A percentile compares a stretch with the other conserved stretches of the same genome.
Conservation (phyloP, 2,329 filamentous ascomycete species). For the Hypoxylon sp. region DNA sequence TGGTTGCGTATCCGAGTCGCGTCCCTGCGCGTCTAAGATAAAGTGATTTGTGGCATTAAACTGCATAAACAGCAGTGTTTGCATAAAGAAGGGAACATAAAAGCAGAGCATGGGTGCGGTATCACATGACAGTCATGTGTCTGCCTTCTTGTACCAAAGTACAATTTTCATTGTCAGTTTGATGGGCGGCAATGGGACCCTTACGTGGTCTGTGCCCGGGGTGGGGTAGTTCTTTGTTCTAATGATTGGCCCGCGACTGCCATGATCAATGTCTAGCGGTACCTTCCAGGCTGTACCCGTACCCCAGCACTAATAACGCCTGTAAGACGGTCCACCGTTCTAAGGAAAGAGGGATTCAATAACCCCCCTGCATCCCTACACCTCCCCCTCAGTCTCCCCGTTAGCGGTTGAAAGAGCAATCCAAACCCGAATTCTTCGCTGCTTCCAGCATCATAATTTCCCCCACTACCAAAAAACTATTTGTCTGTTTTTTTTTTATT, state of each 20-base stretch:
- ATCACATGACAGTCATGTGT: constrained; percentile 40
- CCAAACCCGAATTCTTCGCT: constrained; percentile 42
- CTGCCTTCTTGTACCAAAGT: too few species aligned
- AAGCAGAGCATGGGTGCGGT: constrained; percentile 18
- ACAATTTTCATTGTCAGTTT: background rate
- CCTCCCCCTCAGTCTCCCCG: constrained; percentile 17
- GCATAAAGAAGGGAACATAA: constrained; percentile 3
- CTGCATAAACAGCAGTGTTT: background rate
- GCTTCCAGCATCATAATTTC: constrained; percentile 43
- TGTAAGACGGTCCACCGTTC: background rate
- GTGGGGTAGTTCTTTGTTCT: background rate
- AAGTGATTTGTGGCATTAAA: constrained; percentile 7
- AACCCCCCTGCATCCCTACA: too few species aligned
- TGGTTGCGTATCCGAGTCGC: constrained; percentile 6
- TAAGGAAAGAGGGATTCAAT: too few species aligned
- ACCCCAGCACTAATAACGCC: too few species aligned
- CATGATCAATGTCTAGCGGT: constrained; percentile 5
- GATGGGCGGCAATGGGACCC: background rate
- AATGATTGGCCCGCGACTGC: constrained; percentile 12
- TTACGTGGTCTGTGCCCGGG: constrained; percentile 25
- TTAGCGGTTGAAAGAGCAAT: constrained; percentile 42
- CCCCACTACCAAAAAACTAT: constrained; percentile 35
- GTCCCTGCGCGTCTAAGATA: constrained; percentile 29
- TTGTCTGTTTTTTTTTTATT: too few species aligned
- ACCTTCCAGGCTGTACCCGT: too few species aligned